A percentile compares a stretch with the other conserved stretches of the same genome.
Evolutionary conservation across 2,329 filamentous ascomycete species (phyloP).

Genomic region (Fusarium poae): DNA sequence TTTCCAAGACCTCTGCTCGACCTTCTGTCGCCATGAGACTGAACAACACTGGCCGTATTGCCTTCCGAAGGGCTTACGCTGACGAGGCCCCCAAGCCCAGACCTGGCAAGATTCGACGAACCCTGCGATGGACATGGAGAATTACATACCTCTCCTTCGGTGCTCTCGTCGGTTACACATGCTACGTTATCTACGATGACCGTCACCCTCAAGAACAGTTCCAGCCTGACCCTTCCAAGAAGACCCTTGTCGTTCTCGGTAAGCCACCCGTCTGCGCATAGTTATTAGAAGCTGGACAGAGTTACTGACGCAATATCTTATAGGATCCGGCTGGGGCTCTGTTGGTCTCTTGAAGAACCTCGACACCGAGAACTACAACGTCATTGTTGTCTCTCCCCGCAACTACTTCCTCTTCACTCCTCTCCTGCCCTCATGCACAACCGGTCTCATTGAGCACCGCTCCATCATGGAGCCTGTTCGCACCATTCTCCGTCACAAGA

Average conservation of each 20-base stretch:
- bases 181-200: constrained; percentile 85
- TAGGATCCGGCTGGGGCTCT: constrained; percentile 95
- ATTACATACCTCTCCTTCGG: constrained; percentile 81
- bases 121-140: constrained; percentile 86
- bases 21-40: constrained; percentile 55
- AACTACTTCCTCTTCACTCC: constrained; percentile 99
- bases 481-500: constrained; percentile 95
- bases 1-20: constrained; percentile 48
- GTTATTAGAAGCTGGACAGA: constrained; percentile 22
- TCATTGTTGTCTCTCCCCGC: constrained; percentile 95
- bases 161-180: constrained; percentile 76
- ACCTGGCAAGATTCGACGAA: constrained; percentile 72
- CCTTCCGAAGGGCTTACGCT: constrained; percentile 63
- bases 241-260: constrained; percentile 97
- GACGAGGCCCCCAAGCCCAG: constrained; percentile 64
- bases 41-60: constrained; percentile 54
- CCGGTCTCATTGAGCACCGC: constrained; percentile 96
- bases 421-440: constrained; percentile 95
- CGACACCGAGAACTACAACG: constrained; percentile 99
- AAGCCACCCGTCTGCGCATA: constrained; percentile 51
- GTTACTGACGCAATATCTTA: constrained; percentile 43
- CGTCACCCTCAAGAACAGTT: constrained; percentile 85
- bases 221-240: constrained; percentile 87
- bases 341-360: constrained; percentile 98
- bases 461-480: constrained; percentile 99